phyloP scores from a whole-genome alignment of 257 asterid genomes.

The Nyctanthes arbortristis region DNA sequence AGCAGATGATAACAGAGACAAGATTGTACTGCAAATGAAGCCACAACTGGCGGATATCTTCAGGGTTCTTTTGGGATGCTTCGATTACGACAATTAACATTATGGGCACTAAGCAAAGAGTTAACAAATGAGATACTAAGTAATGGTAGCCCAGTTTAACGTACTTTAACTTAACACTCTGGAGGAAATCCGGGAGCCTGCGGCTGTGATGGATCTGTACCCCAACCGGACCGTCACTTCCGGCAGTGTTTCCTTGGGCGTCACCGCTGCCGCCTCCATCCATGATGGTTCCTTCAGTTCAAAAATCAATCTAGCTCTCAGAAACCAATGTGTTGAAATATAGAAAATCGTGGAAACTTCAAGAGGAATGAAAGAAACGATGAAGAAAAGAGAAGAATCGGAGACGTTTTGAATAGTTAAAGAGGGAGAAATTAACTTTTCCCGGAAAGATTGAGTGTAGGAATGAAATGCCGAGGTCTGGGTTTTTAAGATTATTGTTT shows the following conservation, averaged over 20 bases:
- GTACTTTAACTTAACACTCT: conserved; percentile 79
- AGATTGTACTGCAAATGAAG: conserved; percentile 68
- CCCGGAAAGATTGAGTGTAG: background rate
- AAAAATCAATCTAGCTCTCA: background rate
- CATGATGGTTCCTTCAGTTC: conserved; percentile 34
- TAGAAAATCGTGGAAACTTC: background rate
- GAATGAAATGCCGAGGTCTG: too few relatives aligned
- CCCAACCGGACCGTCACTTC: conserved; percentile 35
- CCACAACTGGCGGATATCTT: conserved; percentile 67
- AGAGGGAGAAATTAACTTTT: background rate
- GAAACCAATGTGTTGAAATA: background rate
- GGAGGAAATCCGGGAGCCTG: conserved; percentile 73
- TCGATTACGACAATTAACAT: conserved; percentile 56
- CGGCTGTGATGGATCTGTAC: conserved; percentile 69
- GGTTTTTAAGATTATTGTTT: too few relatives aligned
- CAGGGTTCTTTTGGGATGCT: conserved; percentile 71
- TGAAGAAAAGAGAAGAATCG: too few relatives aligned
- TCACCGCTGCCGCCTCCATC: conserved; percentile 38
- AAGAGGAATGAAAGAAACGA: background rate
- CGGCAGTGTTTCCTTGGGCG: conserved; percentile 8
- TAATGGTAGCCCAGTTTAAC: conserved; percentile 85
- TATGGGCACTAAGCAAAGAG: conserved; percentile 63
- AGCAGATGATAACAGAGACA: conserved; percentile 58
- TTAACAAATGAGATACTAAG: conserved; percentile 68
- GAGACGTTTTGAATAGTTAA: too few relatives aligned